Percentiles rank a stretch among this genome's conserved stretches.
Evolutionary conservation across 306 rosid species (phyloP).

Genomic region (Hylodesmum podocarpum): DNA sequence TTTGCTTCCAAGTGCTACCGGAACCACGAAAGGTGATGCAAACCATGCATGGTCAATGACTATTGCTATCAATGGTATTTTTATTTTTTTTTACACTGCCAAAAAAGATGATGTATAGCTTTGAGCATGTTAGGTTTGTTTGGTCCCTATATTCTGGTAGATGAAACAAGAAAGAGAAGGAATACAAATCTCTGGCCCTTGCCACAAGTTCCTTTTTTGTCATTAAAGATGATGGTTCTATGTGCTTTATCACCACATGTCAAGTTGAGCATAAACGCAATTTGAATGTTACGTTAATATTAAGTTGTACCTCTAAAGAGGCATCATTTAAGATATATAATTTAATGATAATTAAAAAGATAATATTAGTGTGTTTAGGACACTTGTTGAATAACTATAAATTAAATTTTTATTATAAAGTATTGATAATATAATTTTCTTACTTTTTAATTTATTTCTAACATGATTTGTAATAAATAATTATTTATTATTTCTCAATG

Average conservation of each 20-base stretch:
- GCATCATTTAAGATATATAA: neutral
- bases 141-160: neutral
- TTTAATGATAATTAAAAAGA: neutral
- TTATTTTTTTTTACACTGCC: no score
- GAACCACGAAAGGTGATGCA: neutral
- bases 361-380: neutral
- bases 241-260: neutral
- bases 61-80: neutral
- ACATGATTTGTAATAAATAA: neutral
- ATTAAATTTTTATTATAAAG: neutral
- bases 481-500: neutral
- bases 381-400: neutral
- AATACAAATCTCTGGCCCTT: no score
- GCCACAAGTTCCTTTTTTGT: neutral
- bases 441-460: neutral
- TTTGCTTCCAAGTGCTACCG: neutral
- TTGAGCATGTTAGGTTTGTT: neutral
- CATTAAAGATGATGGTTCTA: neutral
- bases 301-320: neutral
- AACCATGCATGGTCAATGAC: neutral
- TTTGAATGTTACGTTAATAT: neutral
- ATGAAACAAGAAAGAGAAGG: neutral
- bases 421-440: neutral
- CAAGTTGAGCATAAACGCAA: neutral
- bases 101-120: neutral